phyloP scores from a whole-genome alignment of 306 rosid genomes.

The Carpinus viminea region DNA sequence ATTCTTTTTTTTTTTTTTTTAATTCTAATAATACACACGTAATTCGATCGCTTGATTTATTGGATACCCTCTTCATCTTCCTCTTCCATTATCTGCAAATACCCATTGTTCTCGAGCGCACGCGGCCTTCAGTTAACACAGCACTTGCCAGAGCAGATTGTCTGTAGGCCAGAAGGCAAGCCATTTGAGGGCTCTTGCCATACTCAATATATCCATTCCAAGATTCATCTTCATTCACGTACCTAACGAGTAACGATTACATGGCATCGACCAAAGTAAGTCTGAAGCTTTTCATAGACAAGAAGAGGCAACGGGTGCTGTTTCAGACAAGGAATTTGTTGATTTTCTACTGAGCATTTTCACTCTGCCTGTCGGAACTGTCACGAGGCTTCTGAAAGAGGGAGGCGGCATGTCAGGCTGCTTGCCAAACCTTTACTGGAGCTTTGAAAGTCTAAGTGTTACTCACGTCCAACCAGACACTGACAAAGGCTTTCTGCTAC shows the following conservation, averaged over 20 bases:
- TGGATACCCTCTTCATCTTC: too few species aligned
- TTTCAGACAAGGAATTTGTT: conserved; percentile 11
- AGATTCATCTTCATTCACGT: neutral
- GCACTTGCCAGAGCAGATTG: too few species aligned
- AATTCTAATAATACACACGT: too few species aligned
- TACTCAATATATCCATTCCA: too few species aligned
- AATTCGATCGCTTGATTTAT: too few species aligned
- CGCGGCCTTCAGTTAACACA: too few species aligned
- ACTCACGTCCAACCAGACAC: neutral
- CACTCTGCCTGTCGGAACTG: conserved; percentile 18
- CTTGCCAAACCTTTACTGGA: conserved; percentile 18
- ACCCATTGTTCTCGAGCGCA: too few species aligned
- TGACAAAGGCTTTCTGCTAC: neutral
- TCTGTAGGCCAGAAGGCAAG: too few species aligned
- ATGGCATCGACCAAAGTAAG: conserved; percentile 1
- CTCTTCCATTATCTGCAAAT: too few species aligned
- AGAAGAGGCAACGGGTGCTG: neutral
- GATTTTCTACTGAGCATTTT: conserved; percentile 28
- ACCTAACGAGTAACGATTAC: too few species aligned
- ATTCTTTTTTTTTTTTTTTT: too few species aligned
- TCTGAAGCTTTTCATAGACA: conserved; percentile 21
- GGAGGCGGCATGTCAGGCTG: conserved; percentile 8
- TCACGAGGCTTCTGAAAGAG: neutral
- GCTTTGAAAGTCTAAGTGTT: conserved; percentile 11
- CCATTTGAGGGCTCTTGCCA: too few species aligned